Conservation (phyloP, 169 alveolate genomes). For the Babesia bigemina region DNA sequence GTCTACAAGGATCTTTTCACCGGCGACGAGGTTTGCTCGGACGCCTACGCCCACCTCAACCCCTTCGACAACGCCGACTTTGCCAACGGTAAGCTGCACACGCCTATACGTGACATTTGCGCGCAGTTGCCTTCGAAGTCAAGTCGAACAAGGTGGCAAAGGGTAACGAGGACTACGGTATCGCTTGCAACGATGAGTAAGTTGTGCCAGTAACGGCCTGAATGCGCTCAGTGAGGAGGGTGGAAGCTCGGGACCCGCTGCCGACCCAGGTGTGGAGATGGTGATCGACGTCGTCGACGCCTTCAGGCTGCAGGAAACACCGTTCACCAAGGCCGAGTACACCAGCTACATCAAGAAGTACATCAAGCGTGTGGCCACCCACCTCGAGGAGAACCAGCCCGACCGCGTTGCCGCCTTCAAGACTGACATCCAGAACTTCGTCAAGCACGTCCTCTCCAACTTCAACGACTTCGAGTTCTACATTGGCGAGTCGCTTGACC, state of each 20-base stretch:
- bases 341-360: constrained; percentile 87
- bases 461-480: constrained; percentile 91
- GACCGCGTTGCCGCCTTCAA: constrained; percentile 89
- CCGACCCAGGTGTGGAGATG: constrained; percentile 83
- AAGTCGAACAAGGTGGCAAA: constrained; percentile 83
- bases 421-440: constrained; percentile 85
- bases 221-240: constrained; percentile 82
- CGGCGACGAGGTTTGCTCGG: constrained; percentile 91
- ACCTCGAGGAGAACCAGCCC: constrained; percentile 87
- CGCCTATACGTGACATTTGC: not conserved
- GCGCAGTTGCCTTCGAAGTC: constrained; percentile 87
- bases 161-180: constrained; percentile 89
- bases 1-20: constrained; percentile 88
- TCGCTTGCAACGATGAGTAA: constrained; percentile 83
- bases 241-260: constrained; percentile 73
- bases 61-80: constrained; percentile 85
- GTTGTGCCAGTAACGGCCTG: not conserved
- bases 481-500: constrained; percentile 89
- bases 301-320: constrained; percentile 87
- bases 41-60: constrained; percentile 83
- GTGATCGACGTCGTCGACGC: constrained; percentile 91
- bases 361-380: constrained; percentile 84
- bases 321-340: constrained; percentile 90
- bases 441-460: constrained; percentile 86
- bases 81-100: constrained; percentile 68